A percentile compares a stretch with the other conserved stretches of the same genome.
Evolutionary conservation across 768 basidiomycete genomes (phyloP).

Genomic region (Coprinopsis cinerea): DNA sequence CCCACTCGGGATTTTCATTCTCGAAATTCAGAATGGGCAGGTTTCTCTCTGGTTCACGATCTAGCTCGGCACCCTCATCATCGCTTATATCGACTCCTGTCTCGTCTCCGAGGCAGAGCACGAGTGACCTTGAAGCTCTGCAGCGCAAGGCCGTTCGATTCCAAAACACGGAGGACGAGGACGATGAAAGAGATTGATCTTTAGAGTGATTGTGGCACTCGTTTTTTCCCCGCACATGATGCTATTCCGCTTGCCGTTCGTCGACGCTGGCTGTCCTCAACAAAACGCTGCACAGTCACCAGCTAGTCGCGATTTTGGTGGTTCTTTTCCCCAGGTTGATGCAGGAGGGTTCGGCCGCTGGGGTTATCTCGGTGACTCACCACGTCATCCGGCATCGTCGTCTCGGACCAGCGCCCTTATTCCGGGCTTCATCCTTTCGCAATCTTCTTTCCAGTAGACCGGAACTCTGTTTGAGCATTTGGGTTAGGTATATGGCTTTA

Average conservation of each 20-base stretch:
- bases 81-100: conserved; percentile 24
- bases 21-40: conserved; percentile 46
- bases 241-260: too few species aligned
- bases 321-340: background rate
- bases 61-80: conserved; percentile 33
- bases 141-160: conserved; percentile 61
- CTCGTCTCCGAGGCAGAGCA: conserved; percentile 34
- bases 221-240: too few species aligned
- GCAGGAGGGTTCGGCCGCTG: background rate
- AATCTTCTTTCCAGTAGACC: background rate
- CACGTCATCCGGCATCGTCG: background rate
- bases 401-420: background rate
- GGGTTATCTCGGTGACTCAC: background rate
- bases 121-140: conserved; percentile 22
- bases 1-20: conserved; percentile 3
- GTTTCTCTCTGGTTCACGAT: conserved; percentile 39
- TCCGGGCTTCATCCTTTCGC: background rate
- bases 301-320: too few species aligned
- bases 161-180: conserved; percentile 34
- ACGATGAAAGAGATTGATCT: conserved; percentile 9
- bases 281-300: too few species aligned
- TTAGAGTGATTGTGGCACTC: too few species aligned
- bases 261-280: too few species aligned
- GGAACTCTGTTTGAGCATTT: background rate
- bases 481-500: background rate